phyloP scores from a whole-genome alignment of 495 filamentous ascomycete species.

The Neurospora cerealis region DNA sequence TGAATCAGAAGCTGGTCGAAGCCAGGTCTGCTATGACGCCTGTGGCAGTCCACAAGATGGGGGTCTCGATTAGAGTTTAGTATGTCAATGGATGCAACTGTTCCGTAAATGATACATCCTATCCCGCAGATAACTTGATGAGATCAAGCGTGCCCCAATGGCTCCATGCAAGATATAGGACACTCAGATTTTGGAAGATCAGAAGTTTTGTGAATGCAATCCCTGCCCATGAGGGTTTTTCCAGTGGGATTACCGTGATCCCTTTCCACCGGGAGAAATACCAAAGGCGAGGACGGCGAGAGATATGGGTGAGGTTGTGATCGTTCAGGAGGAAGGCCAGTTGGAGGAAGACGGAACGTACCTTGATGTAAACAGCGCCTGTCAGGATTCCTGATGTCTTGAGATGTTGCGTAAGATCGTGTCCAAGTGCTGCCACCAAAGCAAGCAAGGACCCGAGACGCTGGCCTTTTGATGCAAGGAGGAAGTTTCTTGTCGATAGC shows the following conservation, averaged over 20 bases:
- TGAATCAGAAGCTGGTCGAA: not conserved
- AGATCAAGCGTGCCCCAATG: not conserved
- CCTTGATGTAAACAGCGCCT: not conserved
- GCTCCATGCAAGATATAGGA: not conserved
- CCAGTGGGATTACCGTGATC: not conserved
- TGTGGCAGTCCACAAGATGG: not conserved
- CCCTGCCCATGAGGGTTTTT: not conserved
- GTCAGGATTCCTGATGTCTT: not conserved
- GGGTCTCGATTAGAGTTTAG: not conserved
- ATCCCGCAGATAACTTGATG: not conserved
- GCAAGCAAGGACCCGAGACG: not conserved
- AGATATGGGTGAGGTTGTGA: not conserved
- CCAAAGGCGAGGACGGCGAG: not conserved
- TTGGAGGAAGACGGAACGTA: not conserved
- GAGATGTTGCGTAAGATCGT: not conserved
- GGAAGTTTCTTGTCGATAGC: not conserved
- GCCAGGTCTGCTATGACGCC: not conserved
- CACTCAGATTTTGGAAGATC: not conserved
- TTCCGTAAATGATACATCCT: not conserved
- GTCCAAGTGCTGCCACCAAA: not conserved
- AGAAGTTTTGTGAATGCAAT: not conserved
- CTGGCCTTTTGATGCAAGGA: not conserved
- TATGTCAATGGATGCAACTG: not conserved
- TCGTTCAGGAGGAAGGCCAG: not conserved
- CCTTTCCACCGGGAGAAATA: not conserved